Evolutionary conservation across 2,329 filamentous ascomycete genomes (phyloP).

Genomic region (Fusarium humuli): DNA sequence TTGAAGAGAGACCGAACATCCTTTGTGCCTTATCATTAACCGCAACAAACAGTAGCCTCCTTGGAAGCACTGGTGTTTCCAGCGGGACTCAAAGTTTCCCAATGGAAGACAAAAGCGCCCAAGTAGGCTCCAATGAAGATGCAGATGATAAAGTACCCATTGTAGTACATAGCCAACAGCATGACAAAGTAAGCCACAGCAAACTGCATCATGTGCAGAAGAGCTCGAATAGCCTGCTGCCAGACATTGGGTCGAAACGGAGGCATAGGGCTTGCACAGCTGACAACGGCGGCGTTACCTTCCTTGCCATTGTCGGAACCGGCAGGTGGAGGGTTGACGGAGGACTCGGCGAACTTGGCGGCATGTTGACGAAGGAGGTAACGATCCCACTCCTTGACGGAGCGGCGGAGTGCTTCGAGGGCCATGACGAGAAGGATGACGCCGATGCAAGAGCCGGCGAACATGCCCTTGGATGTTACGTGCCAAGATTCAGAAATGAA

Average conservation of each 20-base stretch:
- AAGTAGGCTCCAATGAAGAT: slow-evolving; percentile 82
- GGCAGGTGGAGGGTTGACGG: neutral
- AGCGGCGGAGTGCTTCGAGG: slow-evolving; percentile 78
- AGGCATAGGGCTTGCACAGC: slow-evolving; percentile 39
- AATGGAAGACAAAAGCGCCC: slow-evolving; percentile 79
- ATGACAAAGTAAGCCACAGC: slow-evolving; percentile 83
- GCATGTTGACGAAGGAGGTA: slow-evolving; percentile 68
- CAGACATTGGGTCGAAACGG: slow-evolving; percentile 67
- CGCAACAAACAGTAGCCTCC: slow-evolving; percentile 57
- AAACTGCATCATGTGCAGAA: slow-evolving; percentile 78
- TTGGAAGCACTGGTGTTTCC: slow-evolving; percentile 51
- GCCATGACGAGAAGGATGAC: slow-evolving; percentile 78
- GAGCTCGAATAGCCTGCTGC: slow-evolving; percentile 74
- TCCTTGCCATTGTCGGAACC: slow-evolving; percentile 43
- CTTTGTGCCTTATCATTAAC: slow-evolving; percentile 33
- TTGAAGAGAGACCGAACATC: neutral
- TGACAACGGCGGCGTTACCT: slow-evolving; percentile 19
- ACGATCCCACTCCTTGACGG: slow-evolving; percentile 78
- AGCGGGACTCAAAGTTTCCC: slow-evolving; percentile 64
- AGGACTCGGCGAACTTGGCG: slow-evolving; percentile 46
- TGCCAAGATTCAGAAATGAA: slow-evolving; percentile 79
- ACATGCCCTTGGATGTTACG: slow-evolving; percentile 75
- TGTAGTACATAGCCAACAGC: slow-evolving; percentile 68
- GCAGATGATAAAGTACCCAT: slow-evolving; percentile 82
- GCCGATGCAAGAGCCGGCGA: slow-evolving; percentile 84